Percentiles rank a stretch among this genome's conserved stretches.
Conservation (phyloP, 2,329 filamentous ascomycete genomes). For the Calonectria leucothoes region DNA sequence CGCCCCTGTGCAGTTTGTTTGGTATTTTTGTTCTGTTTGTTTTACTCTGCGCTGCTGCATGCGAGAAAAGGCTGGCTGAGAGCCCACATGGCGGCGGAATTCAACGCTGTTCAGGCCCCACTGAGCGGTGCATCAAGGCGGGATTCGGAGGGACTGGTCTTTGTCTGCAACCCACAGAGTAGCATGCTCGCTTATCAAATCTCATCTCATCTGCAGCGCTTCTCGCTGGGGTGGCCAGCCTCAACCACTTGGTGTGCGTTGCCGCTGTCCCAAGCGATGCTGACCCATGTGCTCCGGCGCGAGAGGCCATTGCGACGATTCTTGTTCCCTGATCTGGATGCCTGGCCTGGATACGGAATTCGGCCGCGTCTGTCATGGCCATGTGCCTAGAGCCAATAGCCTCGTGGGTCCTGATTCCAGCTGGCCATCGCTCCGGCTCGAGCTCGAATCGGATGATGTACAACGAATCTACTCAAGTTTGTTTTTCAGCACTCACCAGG, state of each 20-base stretch:
- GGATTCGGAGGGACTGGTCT: neutral
- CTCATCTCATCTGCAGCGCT: slow-evolving; percentile 9
- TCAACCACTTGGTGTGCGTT: neutral
- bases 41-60: neutral
- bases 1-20: neutral
- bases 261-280: neutral
- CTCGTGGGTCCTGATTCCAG: neutral
- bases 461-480: too few species aligned
- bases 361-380: neutral
- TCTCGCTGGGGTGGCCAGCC: neutral
- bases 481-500: neutral
- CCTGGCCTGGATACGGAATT: neutral
- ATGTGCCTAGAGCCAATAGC: neutral
- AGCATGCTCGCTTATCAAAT: slow-evolving; percentile 9
- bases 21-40: neutral
- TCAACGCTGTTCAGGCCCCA: too few species aligned
- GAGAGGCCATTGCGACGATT: neutral
- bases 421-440: neutral
- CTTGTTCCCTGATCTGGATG: neutral
- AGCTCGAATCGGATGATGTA: neutral
- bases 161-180: neutral
- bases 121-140: neutral
- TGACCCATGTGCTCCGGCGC: too few species aligned
- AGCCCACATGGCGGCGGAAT: neutral
- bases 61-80: neutral